Base-by-base conservation (phyloP, 768 basidiomycete genomes). In the Auricularia auricula-judae region DNA sequence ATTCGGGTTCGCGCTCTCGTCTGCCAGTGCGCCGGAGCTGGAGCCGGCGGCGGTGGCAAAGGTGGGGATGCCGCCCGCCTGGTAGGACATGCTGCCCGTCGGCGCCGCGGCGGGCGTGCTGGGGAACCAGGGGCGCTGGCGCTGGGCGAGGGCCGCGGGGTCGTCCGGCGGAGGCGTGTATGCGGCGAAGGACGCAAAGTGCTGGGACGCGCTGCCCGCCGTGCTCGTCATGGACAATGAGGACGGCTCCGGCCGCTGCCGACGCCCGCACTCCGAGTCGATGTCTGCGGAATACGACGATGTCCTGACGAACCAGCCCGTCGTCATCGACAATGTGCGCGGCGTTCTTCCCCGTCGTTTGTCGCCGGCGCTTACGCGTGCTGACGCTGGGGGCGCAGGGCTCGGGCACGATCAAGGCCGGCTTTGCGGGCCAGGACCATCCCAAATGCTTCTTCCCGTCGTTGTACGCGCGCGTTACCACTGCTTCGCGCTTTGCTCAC, bases 391-490 rank as follows among this genome's bases (percentile, higher is more conserved):
- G 51, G 36, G 56, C 34, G 56, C 56, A 98, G 93, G 97, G 97
- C 67, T 97, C 96, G 64, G 97, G 97, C 35, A 93, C 93, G 29
- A 96, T 99, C 74, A 99, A 98, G 76, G 97, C 97, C 66, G 97
- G 97, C 47, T 99, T 99, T 73, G 97, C 97, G 63, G 97, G 97
- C 58, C 91, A 98, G 76, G 96, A 98, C 76, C 94, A 97, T 74
- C 97, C 97, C 53, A 97, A 97, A 84, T 98, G 95, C 74, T 98
- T 95, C 82, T 98, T 98, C 72, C 95, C 97, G 67, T 97, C 94
- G 68, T 98, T 93, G 95, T 97, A 78, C 79, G 93, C 16, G 29
- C 29, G 29, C 29, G 29, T 29, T 29, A 29, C 29, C 29, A 29
- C 29, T 29, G 29, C 29, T 29, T 29, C 29, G 29, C 29, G 29